These are phyloP conservation scores for Aspergillus terreus DNA, from an alignment of 2,329 filamentous ascomycete genomes.

Conservation along the genomic window DNA sequence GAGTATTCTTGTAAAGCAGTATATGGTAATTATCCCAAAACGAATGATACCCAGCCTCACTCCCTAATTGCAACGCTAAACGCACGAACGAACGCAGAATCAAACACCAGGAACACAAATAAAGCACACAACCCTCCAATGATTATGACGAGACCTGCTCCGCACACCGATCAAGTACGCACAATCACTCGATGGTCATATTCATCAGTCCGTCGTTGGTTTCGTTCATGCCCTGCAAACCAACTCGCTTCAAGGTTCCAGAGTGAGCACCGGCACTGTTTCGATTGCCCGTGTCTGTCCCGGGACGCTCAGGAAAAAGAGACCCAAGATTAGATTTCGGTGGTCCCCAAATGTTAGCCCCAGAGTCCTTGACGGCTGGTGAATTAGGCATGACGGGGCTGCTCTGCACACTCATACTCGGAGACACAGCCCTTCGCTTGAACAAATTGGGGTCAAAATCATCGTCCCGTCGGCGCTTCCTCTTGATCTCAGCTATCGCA, in stretches of 20 bases:
- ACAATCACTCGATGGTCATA: constrained; percentile 83
- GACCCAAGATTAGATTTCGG: constrained; percentile 55
- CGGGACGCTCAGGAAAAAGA: constrained; percentile 49
- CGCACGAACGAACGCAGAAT: neutral
- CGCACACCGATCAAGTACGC: neutral
- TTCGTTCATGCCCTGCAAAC: constrained; percentile 89
- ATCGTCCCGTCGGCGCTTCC: constrained; percentile 81
- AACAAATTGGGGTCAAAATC: constrained; percentile 85
- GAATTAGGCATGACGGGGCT: constrained; percentile 80
- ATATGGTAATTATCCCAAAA: neutral
- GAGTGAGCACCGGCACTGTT: constrained; percentile 44
- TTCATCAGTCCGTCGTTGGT: constrained; percentile 95
- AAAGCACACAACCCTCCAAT: too few species aligned
- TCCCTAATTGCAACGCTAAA: neutral
- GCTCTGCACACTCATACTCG: constrained; percentile 85
- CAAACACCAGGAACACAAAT: too few species aligned
- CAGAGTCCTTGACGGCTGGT: constrained; percentile 67
- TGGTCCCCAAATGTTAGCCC: constrained; percentile 64
- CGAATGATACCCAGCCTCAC: neutral
- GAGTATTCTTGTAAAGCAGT: too few species aligned
- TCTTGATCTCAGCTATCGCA: constrained; percentile 69
- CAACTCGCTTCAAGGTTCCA: constrained; percentile 57
- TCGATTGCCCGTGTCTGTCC: constrained; percentile 49
- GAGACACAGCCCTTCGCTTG: constrained; percentile 87
- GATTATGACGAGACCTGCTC: too few species aligned